Conservation (phyloP, 345 rosid species). For the Psidium friedrichsthalianum region DNA sequence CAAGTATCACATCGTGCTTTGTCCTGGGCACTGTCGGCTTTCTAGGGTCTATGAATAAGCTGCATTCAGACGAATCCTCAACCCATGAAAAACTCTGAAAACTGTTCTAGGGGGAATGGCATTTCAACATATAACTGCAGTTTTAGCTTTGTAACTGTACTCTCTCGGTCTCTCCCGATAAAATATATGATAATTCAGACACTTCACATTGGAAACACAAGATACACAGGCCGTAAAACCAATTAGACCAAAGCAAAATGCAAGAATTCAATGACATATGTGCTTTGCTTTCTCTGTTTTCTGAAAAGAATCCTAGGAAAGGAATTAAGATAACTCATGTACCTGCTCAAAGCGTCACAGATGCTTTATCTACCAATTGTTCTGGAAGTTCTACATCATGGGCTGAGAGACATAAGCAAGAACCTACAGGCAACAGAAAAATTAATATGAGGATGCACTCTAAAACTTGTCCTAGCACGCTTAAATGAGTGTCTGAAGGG, state of each 20-base stretch:
- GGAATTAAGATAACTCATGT: background rate
- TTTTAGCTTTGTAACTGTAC: background rate
- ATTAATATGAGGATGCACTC: background rate
- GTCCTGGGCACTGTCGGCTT: background rate
- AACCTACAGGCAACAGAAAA: slow-evolving; percentile 30
- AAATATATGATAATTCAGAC: background rate
- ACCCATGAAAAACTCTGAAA: background rate
- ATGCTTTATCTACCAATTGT: slow-evolving; percentile 48
- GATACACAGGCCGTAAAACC: background rate
- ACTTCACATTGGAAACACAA: background rate
- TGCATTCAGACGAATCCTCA: background rate
- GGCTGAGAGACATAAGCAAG: slow-evolving; percentile 92
- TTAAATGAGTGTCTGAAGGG: background rate
- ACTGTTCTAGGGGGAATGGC: background rate
- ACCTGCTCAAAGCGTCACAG: slow-evolving; percentile 73
- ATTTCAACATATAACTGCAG: background rate
- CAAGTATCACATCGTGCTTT: background rate
- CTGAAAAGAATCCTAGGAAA: background rate
- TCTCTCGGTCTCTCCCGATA: background rate
- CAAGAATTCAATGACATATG: background rate
- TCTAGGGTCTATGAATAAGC: background rate
- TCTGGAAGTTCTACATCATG: slow-evolving; percentile 83
- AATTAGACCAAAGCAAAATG: background rate
- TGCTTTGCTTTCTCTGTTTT: background rate
- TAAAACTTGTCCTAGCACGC: background rate